Conservation (phyloP, 164 flowering plant genomes). For the Akebia trifoliata region DNA sequence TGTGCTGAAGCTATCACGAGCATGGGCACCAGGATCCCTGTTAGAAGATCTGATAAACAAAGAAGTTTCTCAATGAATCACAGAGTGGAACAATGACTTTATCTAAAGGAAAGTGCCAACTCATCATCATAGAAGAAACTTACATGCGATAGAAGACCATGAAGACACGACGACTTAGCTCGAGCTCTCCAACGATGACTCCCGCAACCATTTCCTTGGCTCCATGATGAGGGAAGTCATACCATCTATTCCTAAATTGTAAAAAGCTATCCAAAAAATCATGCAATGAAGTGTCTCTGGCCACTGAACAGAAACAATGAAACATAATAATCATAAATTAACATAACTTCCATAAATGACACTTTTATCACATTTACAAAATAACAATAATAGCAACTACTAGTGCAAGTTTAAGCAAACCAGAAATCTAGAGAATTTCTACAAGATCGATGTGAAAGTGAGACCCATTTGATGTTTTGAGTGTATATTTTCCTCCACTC, state of each 20-base stretch:
- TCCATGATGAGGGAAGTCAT: slow-evolving; percentile 88
- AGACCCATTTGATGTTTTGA: too few relatives aligned
- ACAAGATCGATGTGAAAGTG: not conserved
- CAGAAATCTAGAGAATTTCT: not conserved
- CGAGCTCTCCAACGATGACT: slow-evolving; percentile 84
- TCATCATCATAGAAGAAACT: slow-evolving; percentile 19
- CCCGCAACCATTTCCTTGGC: slow-evolving; percentile 81
- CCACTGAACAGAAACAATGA: slow-evolving; percentile 46
- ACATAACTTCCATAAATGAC: not conserved
- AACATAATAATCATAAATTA: not conserved
- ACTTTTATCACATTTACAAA: not conserved
- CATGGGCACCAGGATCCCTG: slow-evolving; percentile 71
- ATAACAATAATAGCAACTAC: not conserved
- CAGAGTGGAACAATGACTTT: not conserved
- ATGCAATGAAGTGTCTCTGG: slow-evolving; percentile 64
- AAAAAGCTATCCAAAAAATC: slow-evolving; percentile 87
- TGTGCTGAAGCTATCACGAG: slow-evolving; percentile 58
- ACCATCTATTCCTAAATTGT: slow-evolving; percentile 90
- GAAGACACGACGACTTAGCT: slow-evolving; percentile 80
- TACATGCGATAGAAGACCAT: slow-evolving; percentile 90
- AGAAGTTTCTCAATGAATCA: not conserved
- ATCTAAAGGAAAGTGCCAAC: not conserved
- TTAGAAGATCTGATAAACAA: slow-evolving; percentile 66
- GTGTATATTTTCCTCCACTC: too few relatives aligned
- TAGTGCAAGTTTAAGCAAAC: not conserved